phyloP scores from a whole-genome alignment of 2,329 filamentous ascomycete species.

The Nothophaeocryptopus gaeumannii region DNA sequence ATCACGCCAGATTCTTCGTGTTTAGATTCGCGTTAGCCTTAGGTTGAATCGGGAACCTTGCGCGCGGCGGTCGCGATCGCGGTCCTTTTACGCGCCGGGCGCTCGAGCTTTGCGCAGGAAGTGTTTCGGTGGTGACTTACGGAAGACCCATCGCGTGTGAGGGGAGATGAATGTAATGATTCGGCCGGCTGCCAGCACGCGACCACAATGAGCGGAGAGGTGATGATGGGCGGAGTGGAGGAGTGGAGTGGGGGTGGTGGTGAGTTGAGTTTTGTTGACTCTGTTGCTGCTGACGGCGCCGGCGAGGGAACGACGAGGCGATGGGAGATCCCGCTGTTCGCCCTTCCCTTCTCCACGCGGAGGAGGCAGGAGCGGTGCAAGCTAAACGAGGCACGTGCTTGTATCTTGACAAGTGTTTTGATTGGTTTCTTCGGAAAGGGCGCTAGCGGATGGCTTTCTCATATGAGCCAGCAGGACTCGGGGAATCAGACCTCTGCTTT shows the following conservation, averaged over 20 bases:
- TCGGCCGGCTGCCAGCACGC: slow-evolving; percentile 22
- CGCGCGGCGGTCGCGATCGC: not conserved
- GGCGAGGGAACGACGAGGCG: no score
- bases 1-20: slow-evolving; percentile 50
- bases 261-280: not conserved
- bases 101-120: slow-evolving; percentile 1
- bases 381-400: no score
- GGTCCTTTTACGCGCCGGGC: slow-evolving; percentile 4
- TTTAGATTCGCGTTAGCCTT: slow-evolving; percentile 10
- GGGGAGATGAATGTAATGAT: slow-evolving; percentile 12
- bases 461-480: no score
- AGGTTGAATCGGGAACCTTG: slow-evolving; percentile 3
- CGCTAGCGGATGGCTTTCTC: no score
- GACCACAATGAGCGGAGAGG: slow-evolving; percentile 23
- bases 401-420: no score
- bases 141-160: slow-evolving; percentile 48
- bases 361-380: no score
- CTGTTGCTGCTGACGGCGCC: no score
- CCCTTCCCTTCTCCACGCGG: no score
- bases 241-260: slow-evolving; percentile 12
- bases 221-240: slow-evolving; percentile 2
- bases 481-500: no score
- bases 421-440: no score
- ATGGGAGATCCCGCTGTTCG: no score
- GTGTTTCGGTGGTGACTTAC: slow-evolving; percentile 35